Percentiles rank a stretch among this genome's conserved stretches.
These are phyloP conservation scores for Ustilago shanxiensis DNA, from an alignment of 1,284 basidiomycete genomes.

Conservation along the genomic window DNA sequence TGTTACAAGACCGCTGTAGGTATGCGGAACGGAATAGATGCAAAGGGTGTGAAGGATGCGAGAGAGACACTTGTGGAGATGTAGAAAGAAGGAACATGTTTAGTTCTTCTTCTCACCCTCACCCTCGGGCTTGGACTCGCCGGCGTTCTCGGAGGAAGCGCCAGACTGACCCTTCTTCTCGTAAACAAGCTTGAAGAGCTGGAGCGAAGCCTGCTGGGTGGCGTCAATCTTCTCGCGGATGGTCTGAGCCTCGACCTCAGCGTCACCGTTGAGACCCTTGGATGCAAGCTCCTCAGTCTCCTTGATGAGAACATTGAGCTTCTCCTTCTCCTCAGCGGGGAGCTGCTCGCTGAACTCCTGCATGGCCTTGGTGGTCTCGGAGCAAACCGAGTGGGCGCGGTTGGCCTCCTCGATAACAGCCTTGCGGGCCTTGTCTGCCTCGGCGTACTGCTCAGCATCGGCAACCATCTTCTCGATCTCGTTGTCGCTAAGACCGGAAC, in stretches of 20 bases:
- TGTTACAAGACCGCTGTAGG: slow-evolving; percentile 27
- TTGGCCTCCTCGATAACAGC: slow-evolving; percentile 95
- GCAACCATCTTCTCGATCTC: slow-evolving; percentile 98
- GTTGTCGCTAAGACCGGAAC: slow-evolving; percentile 93
- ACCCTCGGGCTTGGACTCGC: slow-evolving; percentile 45
- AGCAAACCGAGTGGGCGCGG: slow-evolving; percentile 92
- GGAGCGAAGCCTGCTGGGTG: slow-evolving; percentile 95
- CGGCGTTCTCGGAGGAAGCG: slow-evolving; percentile 24
- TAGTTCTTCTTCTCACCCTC: slow-evolving; percentile 68
- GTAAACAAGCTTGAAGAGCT: slow-evolving; percentile 98
- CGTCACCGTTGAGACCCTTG: slow-evolving; percentile 90
- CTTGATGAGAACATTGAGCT: slow-evolving; percentile 77
- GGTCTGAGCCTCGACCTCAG: slow-evolving; percentile 82
- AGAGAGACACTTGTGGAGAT: not conserved
- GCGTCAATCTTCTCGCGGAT: slow-evolving; percentile 94
- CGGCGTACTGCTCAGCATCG: slow-evolving; percentile 90
- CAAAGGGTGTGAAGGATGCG: not conserved
- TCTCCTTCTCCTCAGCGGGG: slow-evolving; percentile 91
- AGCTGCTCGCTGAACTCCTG: slow-evolving; percentile 97
- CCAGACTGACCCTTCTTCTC: slow-evolving; percentile 84
- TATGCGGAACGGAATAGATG: slow-evolving; percentile 4
- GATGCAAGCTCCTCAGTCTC: slow-evolving; percentile 92
- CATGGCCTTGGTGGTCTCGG: slow-evolving; percentile 97
- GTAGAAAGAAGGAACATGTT: slow-evolving; percentile 6
- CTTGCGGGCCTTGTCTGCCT: slow-evolving; percentile 80